Conservation (phyloP, 768 basidiomycete genomes). For the Lyophyllum semitale region DNA sequence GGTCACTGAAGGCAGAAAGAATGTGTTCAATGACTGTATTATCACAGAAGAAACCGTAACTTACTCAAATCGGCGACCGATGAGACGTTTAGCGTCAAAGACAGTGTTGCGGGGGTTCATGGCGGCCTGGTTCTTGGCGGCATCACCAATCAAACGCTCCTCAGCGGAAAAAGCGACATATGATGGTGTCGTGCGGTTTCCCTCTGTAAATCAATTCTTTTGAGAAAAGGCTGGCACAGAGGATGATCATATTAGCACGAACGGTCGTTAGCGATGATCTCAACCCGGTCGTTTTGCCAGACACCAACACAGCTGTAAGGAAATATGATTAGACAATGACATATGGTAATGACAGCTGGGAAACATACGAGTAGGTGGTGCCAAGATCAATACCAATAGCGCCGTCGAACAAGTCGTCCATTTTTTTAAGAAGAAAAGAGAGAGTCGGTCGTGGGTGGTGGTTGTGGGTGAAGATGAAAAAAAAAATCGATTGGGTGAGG, state of each 20-base stretch:
- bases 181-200: conserved; percentile 98
- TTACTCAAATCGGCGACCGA: conserved; percentile 94
- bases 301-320: conserved; percentile 89
- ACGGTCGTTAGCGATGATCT: conserved; percentile 98
- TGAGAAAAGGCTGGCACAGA: not conserved
- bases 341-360: not conserved
- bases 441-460: conserved; percentile 34
- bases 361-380: conserved; percentile 90
- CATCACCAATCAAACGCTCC: conserved; percentile 98
- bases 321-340: conserved; percentile 18
- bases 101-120: conserved; percentile 99
- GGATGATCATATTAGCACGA: conserved; percentile 31
- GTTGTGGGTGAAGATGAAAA: conserved; percentile 39
- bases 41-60: conserved; percentile 26
- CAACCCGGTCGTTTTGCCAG: conserved; percentile 99
- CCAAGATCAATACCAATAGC: conserved; percentile 97
- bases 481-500: conserved; percentile 58
- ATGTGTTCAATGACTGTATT: conserved; percentile 10
- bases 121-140: conserved; percentile 97
- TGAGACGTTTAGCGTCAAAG: conserved; percentile 99
- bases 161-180: conserved; percentile 98
- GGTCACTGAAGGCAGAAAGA: conserved; percentile 56
- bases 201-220: conserved; percentile 57
- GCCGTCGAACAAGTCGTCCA: conserved; percentile 93
- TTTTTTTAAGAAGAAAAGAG: conserved; percentile 44